Percentiles rank a stretch among this genome's conserved stretches.
Conservation (phyloP, 1,284 basidiomycete species). For the Boletus semigastroideus region DNA sequence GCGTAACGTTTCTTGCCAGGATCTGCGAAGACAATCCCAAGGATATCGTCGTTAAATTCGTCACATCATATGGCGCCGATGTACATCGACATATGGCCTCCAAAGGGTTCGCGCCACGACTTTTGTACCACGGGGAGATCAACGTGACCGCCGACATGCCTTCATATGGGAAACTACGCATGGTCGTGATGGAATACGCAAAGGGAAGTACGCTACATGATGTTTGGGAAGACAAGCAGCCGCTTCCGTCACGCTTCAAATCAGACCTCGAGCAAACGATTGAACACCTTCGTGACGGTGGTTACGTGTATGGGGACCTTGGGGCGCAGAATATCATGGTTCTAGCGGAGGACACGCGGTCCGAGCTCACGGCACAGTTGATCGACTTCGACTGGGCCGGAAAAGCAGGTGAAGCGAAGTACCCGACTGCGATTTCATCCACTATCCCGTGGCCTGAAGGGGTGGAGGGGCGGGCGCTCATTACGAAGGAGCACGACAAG, state of each 20-base stretch:
- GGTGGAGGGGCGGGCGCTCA: constrained; percentile 1
- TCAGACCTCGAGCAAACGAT: not conserved
- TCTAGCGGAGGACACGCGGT: not conserved
- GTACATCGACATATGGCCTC: constrained; percentile 11
- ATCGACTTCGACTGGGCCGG: constrained; percentile 16
- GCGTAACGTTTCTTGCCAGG: constrained; percentile 9
- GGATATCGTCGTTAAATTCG: constrained; percentile 21
- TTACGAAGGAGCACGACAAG: constrained; percentile 10
- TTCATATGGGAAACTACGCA: constrained; percentile 11
- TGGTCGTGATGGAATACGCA: constrained; percentile 27
- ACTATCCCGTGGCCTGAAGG: constrained; percentile 8
- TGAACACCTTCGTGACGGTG: constrained; percentile 1
- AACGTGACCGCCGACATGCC: not conserved
- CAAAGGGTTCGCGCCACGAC: constrained; percentile 1
- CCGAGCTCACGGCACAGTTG: not conserved
- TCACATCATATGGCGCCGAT: constrained; percentile 12
- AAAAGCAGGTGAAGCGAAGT: constrained; percentile 9
- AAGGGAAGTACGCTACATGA: not conserved
- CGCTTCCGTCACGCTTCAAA: not conserved
- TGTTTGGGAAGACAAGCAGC: not conserved
- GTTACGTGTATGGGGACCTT: constrained; percentile 20
- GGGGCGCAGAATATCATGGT: constrained; percentile 13
- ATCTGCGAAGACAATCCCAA: not conserved
- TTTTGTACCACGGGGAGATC: constrained; percentile 11
- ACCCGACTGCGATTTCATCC: constrained; percentile 11